Base-by-base conservation (phyloP, 179 eudicot species). In the Amaranthus tricolor region DNA sequence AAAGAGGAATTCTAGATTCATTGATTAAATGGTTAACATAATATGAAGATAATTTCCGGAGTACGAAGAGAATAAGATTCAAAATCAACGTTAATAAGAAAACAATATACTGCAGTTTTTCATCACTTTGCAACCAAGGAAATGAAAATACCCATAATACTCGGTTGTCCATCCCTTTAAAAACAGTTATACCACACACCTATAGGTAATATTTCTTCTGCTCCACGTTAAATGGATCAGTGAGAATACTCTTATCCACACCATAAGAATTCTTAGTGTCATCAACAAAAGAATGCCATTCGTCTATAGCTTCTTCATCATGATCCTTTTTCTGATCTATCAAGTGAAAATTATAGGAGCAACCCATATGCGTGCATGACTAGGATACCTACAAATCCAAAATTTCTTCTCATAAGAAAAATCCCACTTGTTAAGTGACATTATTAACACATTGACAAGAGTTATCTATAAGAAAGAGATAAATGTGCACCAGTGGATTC, bases 281-380 rank as follows among this genome's bases (percentile, higher is more conserved):
- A 17, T 89, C 67, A 65, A 95, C 71, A 82, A 95, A 95, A 68
- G 64, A 52, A 72, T 49, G 73, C 99, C 99, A 95, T 80, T 93
- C 95, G 56, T 88, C 87, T 97, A 95, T 95, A 66, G 92, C 62
- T 80, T 85, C 91, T 65, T 90, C 91, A 77, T 65, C 92, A 80
- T 95, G 93, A 52, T 72, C 77, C 91, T 67, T 79, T 82, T 90
- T 95, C 73, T 90, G 90, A 79, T 93, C 93, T n/a, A 77, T 84
- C 77, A 90, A 79, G 45, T 92, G 90, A 70, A 97, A 86, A 77
- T 87, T 82, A 95, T 87, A 12, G 99, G 99, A 68, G 97, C 97
- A 77, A 92, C 82, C 97, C 96, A 93, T 85, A 93, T 93, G 64
- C 96, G 97, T 81, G 99, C 99, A 76, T 91, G 98, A 78, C 98